Evolutionary conservation across 306 rosid genomes (phyloP).

Genomic region (Begonia loranthoides): DNA sequence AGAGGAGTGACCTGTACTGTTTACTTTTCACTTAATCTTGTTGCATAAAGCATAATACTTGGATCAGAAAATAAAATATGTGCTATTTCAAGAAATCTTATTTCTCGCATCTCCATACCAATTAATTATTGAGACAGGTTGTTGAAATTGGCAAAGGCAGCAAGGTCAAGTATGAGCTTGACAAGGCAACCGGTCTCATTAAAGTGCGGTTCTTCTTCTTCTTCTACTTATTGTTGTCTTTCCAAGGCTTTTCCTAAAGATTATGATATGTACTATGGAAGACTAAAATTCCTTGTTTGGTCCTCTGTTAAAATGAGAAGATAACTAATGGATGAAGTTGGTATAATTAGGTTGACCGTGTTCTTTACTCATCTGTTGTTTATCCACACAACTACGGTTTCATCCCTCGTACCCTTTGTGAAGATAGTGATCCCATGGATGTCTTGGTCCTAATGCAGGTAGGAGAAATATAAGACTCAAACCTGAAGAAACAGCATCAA

Average conservation of each 20-base stretch:
- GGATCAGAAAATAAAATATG: too few species aligned
- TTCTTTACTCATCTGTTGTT: constrained; percentile 95
- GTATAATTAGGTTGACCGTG: constrained; percentile 70
- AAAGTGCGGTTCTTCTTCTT: constrained; percentile 33
- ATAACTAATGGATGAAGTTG: constrained; percentile 14
- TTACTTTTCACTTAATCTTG: too few species aligned
- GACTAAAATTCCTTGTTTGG: background rate
- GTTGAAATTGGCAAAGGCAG: constrained; percentile 89
- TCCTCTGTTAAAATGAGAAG: background rate
- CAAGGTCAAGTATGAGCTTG: constrained; percentile 94
- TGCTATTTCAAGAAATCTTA: too few species aligned
- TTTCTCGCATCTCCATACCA: too few species aligned
- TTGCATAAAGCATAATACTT: too few species aligned
- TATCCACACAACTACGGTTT: constrained; percentile 98
- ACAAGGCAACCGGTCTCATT: constrained; percentile 82
- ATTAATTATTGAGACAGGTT: constrained; percentile 34
- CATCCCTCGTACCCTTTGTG: constrained; percentile 90
- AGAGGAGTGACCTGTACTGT: too few species aligned
- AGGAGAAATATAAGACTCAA: constrained; percentile 8
- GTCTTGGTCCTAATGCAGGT: constrained; percentile 96
- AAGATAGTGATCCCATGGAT: constrained; percentile 97
- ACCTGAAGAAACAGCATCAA: background rate
- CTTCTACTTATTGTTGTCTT: background rate
- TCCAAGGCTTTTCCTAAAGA: background rate
- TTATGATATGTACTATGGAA: background rate